A percentile compares a stretch with the other conserved stretches of the same genome.
Evolutionary conservation across 23 red algal genomes (phyloP).

Genomic region (Gracilaria vermiculophylla): DNA sequence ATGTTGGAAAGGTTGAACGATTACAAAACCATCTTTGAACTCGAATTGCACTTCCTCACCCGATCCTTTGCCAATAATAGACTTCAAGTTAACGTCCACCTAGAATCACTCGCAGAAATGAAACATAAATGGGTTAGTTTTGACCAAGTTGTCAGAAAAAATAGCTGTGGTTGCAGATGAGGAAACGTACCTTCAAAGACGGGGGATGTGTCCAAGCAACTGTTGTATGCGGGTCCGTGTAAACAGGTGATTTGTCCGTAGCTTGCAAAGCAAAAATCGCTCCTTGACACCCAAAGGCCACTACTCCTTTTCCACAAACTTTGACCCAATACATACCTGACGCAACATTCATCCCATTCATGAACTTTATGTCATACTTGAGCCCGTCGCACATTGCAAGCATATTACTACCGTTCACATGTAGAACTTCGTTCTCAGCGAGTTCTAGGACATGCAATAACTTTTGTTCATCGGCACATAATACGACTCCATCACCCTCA

Average conservation of each 20-base stretch:
- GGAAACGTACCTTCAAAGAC: neutral
- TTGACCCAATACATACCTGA: neutral
- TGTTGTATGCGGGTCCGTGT: constrained; percentile 16
- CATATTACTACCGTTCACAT: neutral
- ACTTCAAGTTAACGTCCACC: neutral
- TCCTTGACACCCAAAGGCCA: constrained; percentile 1
- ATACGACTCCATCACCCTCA: constrained; percentile 15
- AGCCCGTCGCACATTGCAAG: neutral
- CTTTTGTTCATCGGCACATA: constrained; percentile 21
- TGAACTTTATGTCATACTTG: constrained; percentile 1
- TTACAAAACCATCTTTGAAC: constrained; percentile 1
- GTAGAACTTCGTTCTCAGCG: neutral
- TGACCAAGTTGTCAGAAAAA: no score
- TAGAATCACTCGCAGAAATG: neutral
- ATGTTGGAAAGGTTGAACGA: neutral
- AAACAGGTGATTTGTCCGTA: neutral
- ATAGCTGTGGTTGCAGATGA: no score
- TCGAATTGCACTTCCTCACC: constrained; percentile 8
- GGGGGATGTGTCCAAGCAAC: constrained; percentile 28
- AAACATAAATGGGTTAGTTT: no score
- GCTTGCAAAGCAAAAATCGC: neutral
- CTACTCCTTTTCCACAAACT: neutral
- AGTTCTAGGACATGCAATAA: neutral
- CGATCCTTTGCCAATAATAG: neutral
- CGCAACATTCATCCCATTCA: neutral